Evolutionary conservation across 208 protist genomes (phyloP), one percentile per base, ranked within the genome.

Genomic region (Naegleria fowleri): DNA sequence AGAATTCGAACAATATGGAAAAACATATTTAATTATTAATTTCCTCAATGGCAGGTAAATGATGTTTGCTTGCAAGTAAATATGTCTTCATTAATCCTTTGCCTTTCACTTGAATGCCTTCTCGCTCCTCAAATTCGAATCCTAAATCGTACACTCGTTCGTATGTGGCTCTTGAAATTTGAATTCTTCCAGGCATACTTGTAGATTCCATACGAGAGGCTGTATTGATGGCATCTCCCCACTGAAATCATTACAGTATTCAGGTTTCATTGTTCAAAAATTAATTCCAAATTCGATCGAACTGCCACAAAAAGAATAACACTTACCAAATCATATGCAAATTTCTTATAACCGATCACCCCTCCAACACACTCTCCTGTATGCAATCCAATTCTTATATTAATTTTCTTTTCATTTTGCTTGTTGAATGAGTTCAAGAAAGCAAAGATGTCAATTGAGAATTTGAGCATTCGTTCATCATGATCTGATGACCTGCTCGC

Each of bases 1-100:
- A n/a, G n/a, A n/a, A n/a, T n/a, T n/a, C n/a, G n/a, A n/a, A n/a
- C n/a, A n/a, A n/a, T n/a, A n/a, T n/a, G n/a, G n/a, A n/a, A n/a
- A n/a, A n/a, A n/a, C n/a, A n/a, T n/a, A n/a, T n/a, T n/a, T n/a
- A n/a, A n/a, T n/a, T n/a, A n/a, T n/a, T n/a, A n/a, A n/a, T n/a
- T n/a, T 67, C 55, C 22, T 67, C 55, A 67, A 67, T 29, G 19
- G 55, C 55, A 67, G 22, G 11, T 67, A 29, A 29, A 67, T 67
- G 55, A 29, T 67, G 55, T 67, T 67, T 67, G 11, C 22, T 15
- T 1, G 11, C 19, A 29, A 67, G 19, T 79, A 79, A 9, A 88
- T 88, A 88, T 0, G 84, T 88, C 16, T 55, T 88, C 84, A 88
- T 88, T 58, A 48, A n/a, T 88, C 84, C 84, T 38, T 88, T 88